Evolutionary conservation across 2,329 filamentous ascomycete genomes (phyloP), one percentile per base, ranked within the genome.

Genomic region (Alternaria longipes): DNA sequence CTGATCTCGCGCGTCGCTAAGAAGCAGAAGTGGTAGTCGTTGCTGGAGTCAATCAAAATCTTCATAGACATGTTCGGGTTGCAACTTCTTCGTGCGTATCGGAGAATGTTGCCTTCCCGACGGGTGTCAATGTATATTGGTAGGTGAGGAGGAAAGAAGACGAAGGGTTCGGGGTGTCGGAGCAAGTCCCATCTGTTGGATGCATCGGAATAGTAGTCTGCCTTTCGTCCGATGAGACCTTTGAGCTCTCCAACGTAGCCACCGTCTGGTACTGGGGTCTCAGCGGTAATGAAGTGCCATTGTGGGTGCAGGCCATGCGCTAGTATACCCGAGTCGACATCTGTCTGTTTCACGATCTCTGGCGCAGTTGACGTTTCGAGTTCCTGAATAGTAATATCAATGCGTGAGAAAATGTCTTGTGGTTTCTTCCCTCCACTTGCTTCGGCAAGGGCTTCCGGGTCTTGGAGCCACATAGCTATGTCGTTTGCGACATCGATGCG

Each of bases 121-220:
- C 95, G 87, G 9, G 94, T 95, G 78, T 97, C 95, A 72, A 99
- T 95, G 80, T 94, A 97, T 12, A 99, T 86, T 0, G 94, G 94
- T 8, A 98, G 87, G 60, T 90, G 86, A 1, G 93, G 92, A 72
- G 96, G 94, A 79, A 98, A 84, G 76, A 85, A 85, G 49, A 85
- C 83, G 65, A 85, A 85, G 5, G 83, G 83, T 67, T 84, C 83
- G 2, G 83, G 83, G 64, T 85, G 83, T 57, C 80, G 80, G 46
- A 85, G 66, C 5, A 77, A 69, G 5, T 78, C 71, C 83, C 83
- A 85, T 59, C 83, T 78, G 55, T 84, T 84, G 11, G 74, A 64
- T 24, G 79, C 76, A 51, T 84, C 81, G 14, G 76, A 66, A 53
- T 78, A 79, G 72, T 85, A 85, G 28, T 84, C 82, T 38, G 81